These are phyloP conservation scores for Hyaloscypha hepaticicola DNA, from an alignment of 495 filamentous ascomycete species.

Conservation along the genomic window DNA sequence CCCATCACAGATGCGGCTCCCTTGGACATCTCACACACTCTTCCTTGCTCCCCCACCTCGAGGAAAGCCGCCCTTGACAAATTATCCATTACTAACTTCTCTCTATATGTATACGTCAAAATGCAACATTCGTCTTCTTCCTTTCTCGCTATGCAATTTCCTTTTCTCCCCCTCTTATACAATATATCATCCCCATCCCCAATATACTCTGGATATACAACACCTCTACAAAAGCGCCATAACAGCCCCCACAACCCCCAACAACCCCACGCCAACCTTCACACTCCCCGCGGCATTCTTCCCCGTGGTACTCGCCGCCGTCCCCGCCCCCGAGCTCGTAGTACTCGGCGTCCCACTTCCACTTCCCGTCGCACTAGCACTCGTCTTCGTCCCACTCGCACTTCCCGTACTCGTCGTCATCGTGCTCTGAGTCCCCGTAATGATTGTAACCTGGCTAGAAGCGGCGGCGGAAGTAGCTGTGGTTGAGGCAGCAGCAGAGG, in stretches of 20 bases:
- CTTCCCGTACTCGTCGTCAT: constrained; percentile 6
- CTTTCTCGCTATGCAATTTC: too few species aligned
- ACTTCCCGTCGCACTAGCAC: neutral
- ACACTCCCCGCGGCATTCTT: neutral
- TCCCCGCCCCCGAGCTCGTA: neutral
- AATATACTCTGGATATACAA: too few species aligned
- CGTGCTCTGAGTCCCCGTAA: neutral
- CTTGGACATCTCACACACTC: too few species aligned
- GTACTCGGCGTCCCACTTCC: neutral
- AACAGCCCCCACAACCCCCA: constrained; percentile 3
- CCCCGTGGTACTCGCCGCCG: neutral
- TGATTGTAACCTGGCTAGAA: neutral
- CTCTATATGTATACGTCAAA: too few species aligned
- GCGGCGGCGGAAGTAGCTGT: neutral
- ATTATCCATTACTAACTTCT: too few species aligned
- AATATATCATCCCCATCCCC: too few species aligned
- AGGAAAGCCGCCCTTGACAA: too few species aligned
- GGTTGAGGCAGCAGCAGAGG: constrained; percentile 32
- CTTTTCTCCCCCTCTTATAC: too few species aligned
- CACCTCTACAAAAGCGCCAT: constrained; percentile 1
- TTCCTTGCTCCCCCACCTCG: too few species aligned
- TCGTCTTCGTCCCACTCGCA: constrained; percentile 2
- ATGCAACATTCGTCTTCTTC: too few species aligned
- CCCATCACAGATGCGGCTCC: too few species aligned
- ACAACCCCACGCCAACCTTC: neutral